phyloP scores from a whole-genome alignment of 2,329 filamentous ascomycete genomes.

The Rhinocladiella similis region DNA sequence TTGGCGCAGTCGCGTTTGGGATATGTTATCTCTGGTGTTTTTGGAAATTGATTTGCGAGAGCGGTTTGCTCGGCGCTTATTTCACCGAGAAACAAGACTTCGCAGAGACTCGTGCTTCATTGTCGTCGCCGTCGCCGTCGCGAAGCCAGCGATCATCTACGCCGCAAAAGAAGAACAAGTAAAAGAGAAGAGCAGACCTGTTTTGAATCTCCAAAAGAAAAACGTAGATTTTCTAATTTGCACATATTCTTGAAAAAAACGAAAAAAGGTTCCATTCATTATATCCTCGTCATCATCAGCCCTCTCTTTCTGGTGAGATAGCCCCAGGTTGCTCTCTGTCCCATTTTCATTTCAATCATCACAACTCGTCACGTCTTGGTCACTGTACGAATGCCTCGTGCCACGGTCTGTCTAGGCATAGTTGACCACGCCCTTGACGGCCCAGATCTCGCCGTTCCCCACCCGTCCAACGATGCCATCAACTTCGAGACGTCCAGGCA shows the following conservation, averaged over 20 bases:
- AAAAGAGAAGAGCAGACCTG: background rate
- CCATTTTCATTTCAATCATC: background rate
- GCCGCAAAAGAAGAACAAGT: conserved; percentile 12
- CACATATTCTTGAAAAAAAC: background rate
- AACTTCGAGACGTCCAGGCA: conserved; percentile 77
- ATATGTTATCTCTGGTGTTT: conserved; percentile 92
- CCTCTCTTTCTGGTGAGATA: background rate
- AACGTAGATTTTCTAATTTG: background rate
- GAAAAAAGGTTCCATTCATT: background rate
- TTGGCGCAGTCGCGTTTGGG: conserved; percentile 82
- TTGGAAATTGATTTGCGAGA: conserved; percentile 54
- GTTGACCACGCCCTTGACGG: conserved; percentile 63
- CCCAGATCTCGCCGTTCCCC: conserved; percentile 87
- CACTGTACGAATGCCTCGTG: too few relatives aligned
- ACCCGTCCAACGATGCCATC: conserved; percentile 72
- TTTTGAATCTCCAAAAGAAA: background rate
- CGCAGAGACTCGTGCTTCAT: background rate
- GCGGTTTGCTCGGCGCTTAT: conserved; percentile 26
- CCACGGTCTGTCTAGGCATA: conserved; percentile 44
- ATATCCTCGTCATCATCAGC: too few relatives aligned
- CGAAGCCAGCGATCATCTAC: conserved; percentile 5
- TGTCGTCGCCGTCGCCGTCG: background rate
- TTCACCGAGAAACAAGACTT: conserved; percentile 9
- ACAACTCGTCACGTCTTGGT: too few relatives aligned
- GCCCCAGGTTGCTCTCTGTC: too few relatives aligned